Evolutionary conservation across 2,329 filamentous ascomycete species (phyloP).

Genomic region (Lasiodiplodia theobromae): DNA sequence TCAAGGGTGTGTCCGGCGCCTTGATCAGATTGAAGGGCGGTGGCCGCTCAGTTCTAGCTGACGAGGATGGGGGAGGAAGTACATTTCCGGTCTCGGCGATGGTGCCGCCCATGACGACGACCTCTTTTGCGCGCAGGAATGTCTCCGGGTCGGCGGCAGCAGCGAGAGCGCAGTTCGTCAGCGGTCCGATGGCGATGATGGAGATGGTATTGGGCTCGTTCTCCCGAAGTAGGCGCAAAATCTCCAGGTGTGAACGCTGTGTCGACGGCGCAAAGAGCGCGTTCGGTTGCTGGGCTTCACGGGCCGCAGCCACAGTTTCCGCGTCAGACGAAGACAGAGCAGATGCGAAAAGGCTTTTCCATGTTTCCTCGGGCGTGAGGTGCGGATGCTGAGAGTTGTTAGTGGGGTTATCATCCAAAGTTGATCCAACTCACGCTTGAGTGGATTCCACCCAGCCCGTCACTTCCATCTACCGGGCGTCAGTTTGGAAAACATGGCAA

Average conservation of each 20-base stretch:
- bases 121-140: constrained; percentile 86
- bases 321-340: constrained; percentile 40
- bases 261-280: constrained; percentile 77
- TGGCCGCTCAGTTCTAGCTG: constrained; percentile 35
- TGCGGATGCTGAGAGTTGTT: constrained; percentile 52
- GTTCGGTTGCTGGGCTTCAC: constrained; percentile 48
- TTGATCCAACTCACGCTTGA: constrained; percentile 45
- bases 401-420: not conserved
- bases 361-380: constrained; percentile 55
- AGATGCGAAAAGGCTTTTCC: constrained; percentile 54
- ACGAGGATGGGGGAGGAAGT: constrained; percentile 39
- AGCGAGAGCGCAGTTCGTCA: constrained; percentile 92
- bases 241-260: constrained; percentile 79
- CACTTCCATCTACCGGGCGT: constrained; percentile 51
- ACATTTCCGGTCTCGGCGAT: constrained; percentile 80
- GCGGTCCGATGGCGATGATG: constrained; percentile 87
- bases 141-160: constrained; percentile 87
- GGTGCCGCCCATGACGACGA: constrained; percentile 94
- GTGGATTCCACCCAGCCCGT: constrained; percentile 58
- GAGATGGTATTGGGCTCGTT: constrained; percentile 85
- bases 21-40: constrained; percentile 50
- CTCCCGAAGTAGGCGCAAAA: constrained; percentile 82
- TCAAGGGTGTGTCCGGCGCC: constrained; percentile 44
- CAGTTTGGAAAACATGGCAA: not conserved
- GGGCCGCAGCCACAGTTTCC: constrained; percentile 44